These are phyloP conservation scores for Suillus alpinus DNA, from an alignment of 768 basidiomycete species.

Conservation along the genomic window DNA sequence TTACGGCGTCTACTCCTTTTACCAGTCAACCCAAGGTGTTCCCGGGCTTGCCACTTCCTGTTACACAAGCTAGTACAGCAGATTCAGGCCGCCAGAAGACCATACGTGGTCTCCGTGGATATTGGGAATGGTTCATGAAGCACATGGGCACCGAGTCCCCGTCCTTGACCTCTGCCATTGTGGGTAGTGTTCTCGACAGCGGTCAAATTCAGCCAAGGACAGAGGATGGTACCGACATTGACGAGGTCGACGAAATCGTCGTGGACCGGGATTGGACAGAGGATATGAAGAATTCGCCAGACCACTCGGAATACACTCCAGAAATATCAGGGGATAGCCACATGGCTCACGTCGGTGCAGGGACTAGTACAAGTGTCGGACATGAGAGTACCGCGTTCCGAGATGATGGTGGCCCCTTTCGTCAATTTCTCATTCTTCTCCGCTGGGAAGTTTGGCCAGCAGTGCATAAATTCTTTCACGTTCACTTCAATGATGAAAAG, in stretches of 20 bases:
- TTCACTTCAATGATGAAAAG: constrained; percentile 59
- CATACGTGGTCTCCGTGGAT: constrained; percentile 35
- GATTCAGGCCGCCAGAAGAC: constrained; percentile 23
- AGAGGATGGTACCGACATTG: constrained; percentile 31
- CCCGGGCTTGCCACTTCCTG: constrained; percentile 41
- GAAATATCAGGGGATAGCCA: constrained; percentile 51
- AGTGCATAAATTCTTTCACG: constrained; percentile 55
- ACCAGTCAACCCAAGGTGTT: constrained; percentile 12
- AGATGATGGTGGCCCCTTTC: constrained; percentile 35
- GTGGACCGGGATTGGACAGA: constrained; percentile 72
- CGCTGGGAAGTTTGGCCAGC: constrained; percentile 59
- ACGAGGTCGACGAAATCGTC: constrained; percentile 66
- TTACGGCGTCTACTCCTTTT: neutral
- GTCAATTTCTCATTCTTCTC: constrained; percentile 38
- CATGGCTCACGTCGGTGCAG: constrained; percentile 22
- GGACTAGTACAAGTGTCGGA: constrained; percentile 33
- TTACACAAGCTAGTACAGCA: constrained; percentile 28
- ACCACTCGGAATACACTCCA: constrained; percentile 48
- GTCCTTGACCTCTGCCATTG: constrained; percentile 51
- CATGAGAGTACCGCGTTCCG: constrained; percentile 33
- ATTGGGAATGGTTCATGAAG: constrained; percentile 52
- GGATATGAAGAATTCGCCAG: constrained; percentile 50
- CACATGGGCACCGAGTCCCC: constrained; percentile 57
- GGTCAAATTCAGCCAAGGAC: constrained; percentile 28
- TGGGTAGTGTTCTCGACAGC: constrained; percentile 45